These are phyloP conservation scores for Oropetium thomaeum DNA, from an alignment of 176 grass and related monocot genomes.

Conservation along the genomic window DNA sequence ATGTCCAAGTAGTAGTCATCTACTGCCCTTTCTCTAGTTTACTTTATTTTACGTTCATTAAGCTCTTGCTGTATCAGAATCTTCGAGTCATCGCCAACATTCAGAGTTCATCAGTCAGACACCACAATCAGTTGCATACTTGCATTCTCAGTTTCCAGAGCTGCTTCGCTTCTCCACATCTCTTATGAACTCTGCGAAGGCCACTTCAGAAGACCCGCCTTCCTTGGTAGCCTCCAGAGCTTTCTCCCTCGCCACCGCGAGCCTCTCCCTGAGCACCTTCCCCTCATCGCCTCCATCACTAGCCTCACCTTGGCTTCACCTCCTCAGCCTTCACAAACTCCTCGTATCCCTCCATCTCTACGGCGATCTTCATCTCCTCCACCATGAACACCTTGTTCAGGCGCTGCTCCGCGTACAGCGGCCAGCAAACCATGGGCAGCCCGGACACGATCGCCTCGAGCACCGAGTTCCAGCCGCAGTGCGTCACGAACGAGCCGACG, in stretches of 20 bases:
- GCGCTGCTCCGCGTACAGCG: conserved; percentile 66
- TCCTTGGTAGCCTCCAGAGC: conserved; percentile 24
- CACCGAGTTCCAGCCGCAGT: conserved; percentile 51
- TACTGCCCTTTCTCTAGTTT: too few species aligned
- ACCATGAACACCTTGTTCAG: conserved; percentile 63
- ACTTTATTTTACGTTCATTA: not conserved
- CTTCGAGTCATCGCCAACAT: not conserved
- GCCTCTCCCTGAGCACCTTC: conserved; percentile 26
- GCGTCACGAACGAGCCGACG: conserved; percentile 53
- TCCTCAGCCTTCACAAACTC: conserved; percentile 48
- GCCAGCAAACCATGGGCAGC: conserved; percentile 66
- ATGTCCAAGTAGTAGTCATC: too few species aligned
- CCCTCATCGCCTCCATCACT: conserved; percentile 51
- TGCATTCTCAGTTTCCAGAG: not conserved
- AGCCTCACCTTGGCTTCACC: conserved; percentile 50
- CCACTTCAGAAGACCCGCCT: conserved; percentile 34
- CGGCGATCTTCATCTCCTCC: conserved; percentile 44
- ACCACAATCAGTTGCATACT: not conserved
- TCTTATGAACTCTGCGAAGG: conserved; percentile 20
- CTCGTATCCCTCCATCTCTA: conserved; percentile 40
- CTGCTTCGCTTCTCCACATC: conserved; percentile 22
- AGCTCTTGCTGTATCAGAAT: not conserved
- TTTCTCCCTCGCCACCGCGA: conserved; percentile 14
- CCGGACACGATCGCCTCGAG: conserved; percentile 51
- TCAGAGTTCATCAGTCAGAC: not conserved